Evolutionary conservation across 176 grass and related monocot genomes (phyloP), one percentile per base, ranked within the genome.

Genomic region (Tillandsia fasciculata): DNA sequence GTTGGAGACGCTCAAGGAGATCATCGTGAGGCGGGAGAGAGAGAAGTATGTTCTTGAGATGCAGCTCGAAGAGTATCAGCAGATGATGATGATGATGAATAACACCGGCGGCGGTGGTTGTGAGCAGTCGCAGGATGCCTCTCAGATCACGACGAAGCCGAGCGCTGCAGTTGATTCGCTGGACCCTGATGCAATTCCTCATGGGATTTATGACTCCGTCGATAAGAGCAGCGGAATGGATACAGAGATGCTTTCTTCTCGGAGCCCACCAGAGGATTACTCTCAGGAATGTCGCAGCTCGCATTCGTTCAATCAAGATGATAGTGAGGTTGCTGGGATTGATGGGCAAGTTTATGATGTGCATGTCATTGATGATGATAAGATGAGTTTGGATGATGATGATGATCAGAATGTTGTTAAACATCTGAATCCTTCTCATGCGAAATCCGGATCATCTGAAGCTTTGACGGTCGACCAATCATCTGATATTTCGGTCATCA

Each of bases 1-100:
- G 77, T 79, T 99, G 78, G 84, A 80, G 71, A 83, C 90, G 52
- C 87, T 99, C 53, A 72, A 78, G 64, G 90, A 99, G 69, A 99
- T 94, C 78, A 66, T 99, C 70, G 66, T 99, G 65, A 67, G 82
- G 20, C 66, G 90, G 50, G 95, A 99, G 78, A 85, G 80, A 28
- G 90, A 99, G 75, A 78, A 57, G 0, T 74, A 86, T 6, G 78
- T 75, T 8, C 72, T 94, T 15, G 84, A 87, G 63, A 99, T 85
- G 65, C 87, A 99, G 73, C 70, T 90, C 0, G 84, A 99, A 49
- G 72, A 78, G 24, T 94, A 87, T 80, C 82, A 77, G 5, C 84
- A 83, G 13, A 13, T 94, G 15, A n/a, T 24, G 65, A n/a, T 24
- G 65, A 23, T 24, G n/a, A 23, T 24, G n/a, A 68, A 53, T 26